phyloP scores from a whole-genome alignment of 2,329 filamentous ascomycete genomes.

The Sarocladiaceae sp. region DNA sequence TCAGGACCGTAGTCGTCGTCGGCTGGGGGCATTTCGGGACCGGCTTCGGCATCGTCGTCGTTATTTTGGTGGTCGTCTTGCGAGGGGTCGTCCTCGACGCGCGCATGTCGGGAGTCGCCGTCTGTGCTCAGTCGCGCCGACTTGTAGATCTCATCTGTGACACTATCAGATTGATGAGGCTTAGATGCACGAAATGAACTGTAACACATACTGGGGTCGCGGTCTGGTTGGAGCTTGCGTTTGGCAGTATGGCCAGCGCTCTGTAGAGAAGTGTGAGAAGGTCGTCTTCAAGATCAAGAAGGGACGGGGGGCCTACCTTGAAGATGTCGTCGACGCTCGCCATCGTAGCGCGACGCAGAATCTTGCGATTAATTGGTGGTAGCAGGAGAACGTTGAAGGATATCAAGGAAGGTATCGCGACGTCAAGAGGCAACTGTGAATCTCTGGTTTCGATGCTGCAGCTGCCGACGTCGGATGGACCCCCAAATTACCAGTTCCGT shows the following conservation, averaged over 20 bases:
- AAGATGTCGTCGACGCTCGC: slow-evolving; percentile 55
- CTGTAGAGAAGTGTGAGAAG: background rate
- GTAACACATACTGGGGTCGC: slow-evolving; percentile 52
- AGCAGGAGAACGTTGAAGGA: no score
- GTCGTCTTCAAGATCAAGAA: background rate
- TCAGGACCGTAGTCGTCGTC: slow-evolving; percentile 43
- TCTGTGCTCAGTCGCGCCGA: slow-evolving; percentile 46
- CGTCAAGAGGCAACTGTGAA: no score
- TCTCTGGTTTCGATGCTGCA: no score
- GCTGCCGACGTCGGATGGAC: no score
- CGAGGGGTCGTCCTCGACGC: slow-evolving; percentile 30
- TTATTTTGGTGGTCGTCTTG: slow-evolving; percentile 12
- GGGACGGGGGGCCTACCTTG: slow-evolving; percentile 33
- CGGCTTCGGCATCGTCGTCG: slow-evolving; percentile 38
- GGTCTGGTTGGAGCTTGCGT: slow-evolving; percentile 55
- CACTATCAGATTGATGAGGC: background rate
- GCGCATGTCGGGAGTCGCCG: slow-evolving; percentile 37
- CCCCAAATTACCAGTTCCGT: no score
- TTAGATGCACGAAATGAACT: background rate
- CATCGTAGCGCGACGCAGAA: slow-evolving; percentile 36
- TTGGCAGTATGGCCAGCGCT: slow-evolving; percentile 32
- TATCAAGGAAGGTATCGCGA: no score
- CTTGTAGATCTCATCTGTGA: slow-evolving; percentile 57
- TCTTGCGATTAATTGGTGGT: no score
- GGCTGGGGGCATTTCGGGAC: slow-evolving; percentile 34